Base-by-base conservation (phyloP, 2,329 filamentous ascomycete genomes). In the Neonectria ditissima region DNA sequence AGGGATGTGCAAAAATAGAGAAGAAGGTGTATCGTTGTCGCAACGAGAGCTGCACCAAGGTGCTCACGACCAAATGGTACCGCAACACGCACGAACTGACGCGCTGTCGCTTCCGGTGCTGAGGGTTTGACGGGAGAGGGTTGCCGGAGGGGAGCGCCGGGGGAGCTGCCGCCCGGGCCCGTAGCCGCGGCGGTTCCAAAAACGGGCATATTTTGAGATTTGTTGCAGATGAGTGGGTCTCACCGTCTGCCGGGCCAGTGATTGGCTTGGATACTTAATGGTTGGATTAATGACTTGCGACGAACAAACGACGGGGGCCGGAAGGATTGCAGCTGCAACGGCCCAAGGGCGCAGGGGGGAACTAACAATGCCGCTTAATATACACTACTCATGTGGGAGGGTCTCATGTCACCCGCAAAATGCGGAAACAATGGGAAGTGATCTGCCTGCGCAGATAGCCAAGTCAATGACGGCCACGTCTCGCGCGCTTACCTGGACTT, bases 21-120 rank as follows among this genome's bases (percentile, higher is more conserved):
- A 69, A 68, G 22, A 64, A 60, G 10, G 69, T 59, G 11, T 73
- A 73, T 20, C 65, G 57, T 39, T 77, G 75, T 47, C 62, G 72
- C 47, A 75, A 73, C 43, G 60, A 56, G 28, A 34, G 48, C 18
- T 77, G 75, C 60, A 59, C 54, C 7, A 74, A 67, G 48, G 57
- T 67, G 3, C 51, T 75, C 26, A 74, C 71, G 8, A 75, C 74
- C 8, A 70, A 70, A 39, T 77, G 75, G 74, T 77, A 77, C 48
- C 65, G 65, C 18, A 63, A 69, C 9, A 68, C 57, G 14, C 76
- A 77, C 54, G 75, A 76, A 56, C 60, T 59, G 43, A 63, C 68
- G 4, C 65, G 75, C 16, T 77, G 76, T 59, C 71, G 73, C 20
- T 72, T 65, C 48, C 55, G 66, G 13, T 55, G 66, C 13, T 57